These are phyloP conservation scores for Glycine soja DNA, from an alignment of 306 rosid species.

Conservation along the genomic window DNA sequence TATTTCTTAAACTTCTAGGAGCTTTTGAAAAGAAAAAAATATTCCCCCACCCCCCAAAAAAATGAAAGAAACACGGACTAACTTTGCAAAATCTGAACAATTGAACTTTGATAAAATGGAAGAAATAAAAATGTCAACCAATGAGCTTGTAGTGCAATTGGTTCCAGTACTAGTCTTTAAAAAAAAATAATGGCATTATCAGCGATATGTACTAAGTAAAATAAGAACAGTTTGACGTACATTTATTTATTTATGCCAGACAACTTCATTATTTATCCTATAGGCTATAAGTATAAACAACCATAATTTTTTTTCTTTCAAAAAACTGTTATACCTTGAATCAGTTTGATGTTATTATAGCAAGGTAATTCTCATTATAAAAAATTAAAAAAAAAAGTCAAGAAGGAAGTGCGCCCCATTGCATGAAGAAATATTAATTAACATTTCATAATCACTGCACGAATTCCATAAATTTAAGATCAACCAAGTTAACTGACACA, in stretches of 20 bases:
- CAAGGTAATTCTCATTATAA: slow-evolving; percentile 19
- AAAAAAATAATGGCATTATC: not conserved
- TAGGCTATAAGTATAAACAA: not conserved
- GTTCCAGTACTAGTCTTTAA: not conserved
- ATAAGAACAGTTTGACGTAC: slow-evolving; percentile 17
- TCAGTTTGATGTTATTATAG: slow-evolving; percentile 1
- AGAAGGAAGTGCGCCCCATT: not conserved
- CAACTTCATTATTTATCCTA: slow-evolving; percentile 7
- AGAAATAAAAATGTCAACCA: slow-evolving; percentile 24
- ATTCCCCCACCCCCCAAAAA: too few species aligned
- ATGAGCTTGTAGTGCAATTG: slow-evolving; percentile 6
- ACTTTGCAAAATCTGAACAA: too few species aligned
- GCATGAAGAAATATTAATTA: not conserved
- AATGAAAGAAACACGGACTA: too few species aligned
- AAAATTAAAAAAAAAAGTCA: not conserved
- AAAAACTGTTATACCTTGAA: slow-evolving; percentile 9
- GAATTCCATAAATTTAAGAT: slow-evolving; percentile 30
- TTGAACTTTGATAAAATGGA: slow-evolving; percentile 26
- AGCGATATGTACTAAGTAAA: slow-evolving; percentile 32
- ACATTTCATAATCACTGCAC: not conserved
- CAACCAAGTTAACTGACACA: slow-evolving; percentile 24
- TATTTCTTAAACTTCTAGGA: too few species aligned
- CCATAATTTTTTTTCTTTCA: not conserved
- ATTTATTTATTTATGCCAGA: slow-evolving; percentile 18
- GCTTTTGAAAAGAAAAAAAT: too few species aligned